These are phyloP conservation scores for Aspergillus novofumigatus DNA, from an alignment of 2,329 filamentous ascomycete genomes.

Conservation along the genomic window DNA sequence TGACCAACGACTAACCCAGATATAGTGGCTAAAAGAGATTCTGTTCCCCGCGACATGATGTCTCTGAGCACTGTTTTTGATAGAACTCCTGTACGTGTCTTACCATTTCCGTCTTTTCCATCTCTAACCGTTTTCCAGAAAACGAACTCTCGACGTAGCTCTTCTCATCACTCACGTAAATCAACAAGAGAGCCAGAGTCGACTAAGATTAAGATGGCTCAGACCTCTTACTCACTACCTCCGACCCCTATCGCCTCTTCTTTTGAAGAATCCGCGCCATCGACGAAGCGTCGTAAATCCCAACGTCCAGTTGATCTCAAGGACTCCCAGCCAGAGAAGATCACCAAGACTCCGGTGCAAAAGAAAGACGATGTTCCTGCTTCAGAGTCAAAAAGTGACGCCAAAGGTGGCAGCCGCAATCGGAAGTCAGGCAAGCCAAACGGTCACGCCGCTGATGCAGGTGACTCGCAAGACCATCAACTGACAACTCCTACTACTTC, in stretches of 20 bases:
- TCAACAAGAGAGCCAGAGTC: slow-evolving; percentile 14
- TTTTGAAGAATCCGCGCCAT: slow-evolving; percentile 18
- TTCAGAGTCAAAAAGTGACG: slow-evolving; percentile 4
- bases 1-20: slow-evolving; percentile 7
- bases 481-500: slow-evolving; percentile 3
- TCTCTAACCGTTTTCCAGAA: slow-evolving; percentile 5
- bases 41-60: slow-evolving; percentile 13
- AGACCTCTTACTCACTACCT: slow-evolving; percentile 19
- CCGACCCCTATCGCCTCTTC: slow-evolving; percentile 17
- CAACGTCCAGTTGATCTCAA: slow-evolving; percentile 11
- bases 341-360: slow-evolving; percentile 5
- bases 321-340: slow-evolving; percentile 7
- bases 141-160: slow-evolving; percentile 13
- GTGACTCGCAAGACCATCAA: slow-evolving; percentile 3
- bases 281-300: slow-evolving; percentile 19
- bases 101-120: not conserved
- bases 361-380: slow-evolving; percentile 3
- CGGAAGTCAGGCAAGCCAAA: slow-evolving; percentile 6
- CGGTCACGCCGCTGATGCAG: slow-evolving; percentile 2
- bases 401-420: slow-evolving; percentile 7
- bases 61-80: slow-evolving; percentile 14
- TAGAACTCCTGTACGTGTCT: slow-evolving; percentile 11
- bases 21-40: slow-evolving; percentile 18
- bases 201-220: slow-evolving; percentile 10
- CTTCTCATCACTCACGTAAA: slow-evolving; percentile 18